Evolutionary conservation across 2,329 filamentous ascomycete species (phyloP), one percentile per base, ranked within the genome.

Genomic region (Lomentospora prolificans): DNA sequence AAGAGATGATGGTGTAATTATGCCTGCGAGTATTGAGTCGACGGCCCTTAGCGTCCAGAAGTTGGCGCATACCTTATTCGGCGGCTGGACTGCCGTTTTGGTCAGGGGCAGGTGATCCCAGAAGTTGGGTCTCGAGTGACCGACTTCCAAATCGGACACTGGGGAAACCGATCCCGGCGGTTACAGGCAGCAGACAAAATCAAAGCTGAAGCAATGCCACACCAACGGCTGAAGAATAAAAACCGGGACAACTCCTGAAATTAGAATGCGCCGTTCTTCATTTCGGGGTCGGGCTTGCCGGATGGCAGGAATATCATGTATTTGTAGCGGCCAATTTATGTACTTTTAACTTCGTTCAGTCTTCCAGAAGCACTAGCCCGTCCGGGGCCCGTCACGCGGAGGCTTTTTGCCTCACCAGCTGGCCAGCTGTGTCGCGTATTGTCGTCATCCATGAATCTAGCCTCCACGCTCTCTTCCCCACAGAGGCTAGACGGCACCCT

Each of bases 91-190:
- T 48, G 44, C 44, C 44, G 4, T 48, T 48, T 48, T 48, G 10
- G 44, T 48, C 22, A 22, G 44, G 22, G 44, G 44, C 44, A 48
- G 44, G 44, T 48, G 44, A 48, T 48, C 44, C 36, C 17, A 48
- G 7, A 17, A 31, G 17, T 36, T 25, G 22, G 51, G 51, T 28
- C 12, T 24, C 51, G 27, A 39, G 30, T 53, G 51, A 39, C 30
- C 51, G 30, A 39, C 25, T 53, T 36, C 51, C 51, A 25, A 53
- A 36, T 53, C 31, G 31, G 51, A 39, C 14, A 39, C 7, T 53
- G 19, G 19, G n/a, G 36, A 41, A 12, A 41, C 36, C 7, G 22
- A 48, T 22, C 17, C 19, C n/a, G 36, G 36, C 36, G 9, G 36
- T 41, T 41, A 12, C 2, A 41, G 36, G n/a, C 36, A 41, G n/a